A percentile compares a stretch with the other conserved stretches of the same genome.
Conservation (phyloP, 106 monocot species). For the Chionographis japonica region DNA sequence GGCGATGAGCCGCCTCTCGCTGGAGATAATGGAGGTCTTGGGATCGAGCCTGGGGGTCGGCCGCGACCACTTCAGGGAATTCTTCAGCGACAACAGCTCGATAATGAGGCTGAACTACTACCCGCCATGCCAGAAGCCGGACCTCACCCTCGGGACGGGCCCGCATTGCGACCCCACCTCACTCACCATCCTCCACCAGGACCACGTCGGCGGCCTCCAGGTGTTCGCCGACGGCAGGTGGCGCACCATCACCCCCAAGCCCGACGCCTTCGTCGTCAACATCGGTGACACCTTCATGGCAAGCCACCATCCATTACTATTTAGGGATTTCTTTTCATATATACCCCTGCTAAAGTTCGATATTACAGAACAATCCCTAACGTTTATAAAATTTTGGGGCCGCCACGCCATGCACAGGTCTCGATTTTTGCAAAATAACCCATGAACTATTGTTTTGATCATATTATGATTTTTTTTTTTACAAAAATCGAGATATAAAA, state of each 20-base stretch:
- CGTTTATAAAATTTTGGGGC: too few relatives aligned
- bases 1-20: slow-evolving; percentile 59
- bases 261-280: slow-evolving; percentile 72
- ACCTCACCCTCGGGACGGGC: slow-evolving; percentile 74
- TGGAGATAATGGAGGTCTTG: slow-evolving; percentile 79
- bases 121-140: slow-evolving; percentile 67
- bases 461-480: too few relatives aligned
- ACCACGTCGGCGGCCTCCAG: slow-evolving; percentile 77
- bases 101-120: slow-evolving; percentile 92
- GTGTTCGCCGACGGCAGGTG: slow-evolving; percentile 51
- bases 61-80: slow-evolving; percentile 22
- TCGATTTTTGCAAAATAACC: too few relatives aligned
- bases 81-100: slow-evolving; percentile 69
- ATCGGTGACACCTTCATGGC: slow-evolving; percentile 95
- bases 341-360: too few relatives aligned
- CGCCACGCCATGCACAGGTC: too few relatives aligned
- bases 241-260: slow-evolving; percentile 49
- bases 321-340: too few relatives aligned
- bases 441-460: too few relatives aligned
- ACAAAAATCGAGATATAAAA: too few relatives aligned
- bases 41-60: slow-evolving; percentile 59
- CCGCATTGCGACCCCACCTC: slow-evolving; percentile 93
- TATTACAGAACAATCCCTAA: too few relatives aligned
- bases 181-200: slow-evolving; percentile 90
- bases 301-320: neutral